Conservation (phyloP, 1,139 yeast species). For the Zygosaccharomyces pseudobailii region DNA sequence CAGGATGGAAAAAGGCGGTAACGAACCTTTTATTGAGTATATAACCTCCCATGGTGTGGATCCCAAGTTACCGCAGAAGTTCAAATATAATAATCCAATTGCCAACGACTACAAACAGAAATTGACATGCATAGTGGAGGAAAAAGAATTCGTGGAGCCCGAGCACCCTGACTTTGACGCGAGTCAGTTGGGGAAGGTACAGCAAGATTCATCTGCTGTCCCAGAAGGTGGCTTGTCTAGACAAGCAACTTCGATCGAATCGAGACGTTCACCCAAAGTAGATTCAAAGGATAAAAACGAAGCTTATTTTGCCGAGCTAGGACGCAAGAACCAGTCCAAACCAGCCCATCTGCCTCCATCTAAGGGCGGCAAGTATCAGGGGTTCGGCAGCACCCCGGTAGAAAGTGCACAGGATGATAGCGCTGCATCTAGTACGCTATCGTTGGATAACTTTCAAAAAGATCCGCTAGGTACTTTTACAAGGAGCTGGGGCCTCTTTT, state of each 20-base stretch:
- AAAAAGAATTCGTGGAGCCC: constrained; percentile 61
- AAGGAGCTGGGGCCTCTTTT: constrained; percentile 92
- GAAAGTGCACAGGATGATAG: constrained; percentile 9
- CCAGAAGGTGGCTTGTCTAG: constrained; percentile 23
- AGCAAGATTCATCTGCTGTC: constrained; percentile 11
- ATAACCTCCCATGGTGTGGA: constrained; percentile 74
- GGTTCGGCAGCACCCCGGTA: constrained; percentile 77
- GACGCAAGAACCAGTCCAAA: constrained; percentile 64
- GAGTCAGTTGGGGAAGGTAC: constrained; percentile 12
- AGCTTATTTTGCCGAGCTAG: constrained; percentile 74
- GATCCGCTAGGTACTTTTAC: constrained; percentile 88
- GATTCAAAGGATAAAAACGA: constrained; percentile 64
- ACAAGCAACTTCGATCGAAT: constrained; percentile 26
- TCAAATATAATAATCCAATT: constrained; percentile 79
- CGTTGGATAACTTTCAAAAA: constrained; percentile 68
- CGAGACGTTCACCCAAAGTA: constrained; percentile 36
- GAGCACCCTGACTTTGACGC: constrained; percentile 49
- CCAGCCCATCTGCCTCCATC: constrained; percentile 84
- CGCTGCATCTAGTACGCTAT: constrained; percentile 45
- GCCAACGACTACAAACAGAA: constrained; percentile 93
- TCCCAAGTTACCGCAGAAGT: constrained; percentile 54
- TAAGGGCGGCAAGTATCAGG: constrained; percentile 89
- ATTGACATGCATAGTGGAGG: constrained; percentile 71
- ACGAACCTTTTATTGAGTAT: constrained; percentile 65
- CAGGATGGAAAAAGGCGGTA: constrained; percentile 95